Evolutionary conservation across 495 filamentous ascomycete species (phyloP), one percentile per base, ranked within the genome.

Genomic region (Podospora pseudocomata): DNA sequence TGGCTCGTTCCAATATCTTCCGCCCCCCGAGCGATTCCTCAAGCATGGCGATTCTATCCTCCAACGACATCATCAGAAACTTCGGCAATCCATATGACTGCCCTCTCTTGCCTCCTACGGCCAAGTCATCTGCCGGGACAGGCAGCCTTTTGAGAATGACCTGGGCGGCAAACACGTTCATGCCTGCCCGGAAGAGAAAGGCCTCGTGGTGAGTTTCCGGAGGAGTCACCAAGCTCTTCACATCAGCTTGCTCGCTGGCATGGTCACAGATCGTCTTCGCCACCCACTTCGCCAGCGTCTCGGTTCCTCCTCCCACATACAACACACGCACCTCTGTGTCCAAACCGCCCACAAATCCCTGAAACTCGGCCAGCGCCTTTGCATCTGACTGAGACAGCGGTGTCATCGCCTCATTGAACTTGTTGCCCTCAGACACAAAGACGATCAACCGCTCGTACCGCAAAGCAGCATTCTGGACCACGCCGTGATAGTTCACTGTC

Each of bases 121-220:
- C 71, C 4, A 44, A 15, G 20, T 68, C 57, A 2, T 68, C 73
- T n/a, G 73, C 76, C 6, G 79, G 79, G 1, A 74, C 71, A 68
- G 83, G 86, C 13, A 90, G 67, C 55, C 74, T 76, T 16, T 79
- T 80, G 26, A 94, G 78, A 0, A 94, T 78, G 18, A 81, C 84
- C 72, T 94, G 91, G 23, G 93, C 92, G 2, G 91, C 93, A 75
- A 86, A 95, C 4, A 89, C 86, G 80, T 96, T 96, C 78, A 95
- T 77, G 3, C 93, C 93, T 15, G 84, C 84, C n/a, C 82, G 75
- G 26, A 91, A 84, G 18, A 96, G 80, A 71, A 92, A 93, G 13
- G 88, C 34, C 76, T 96, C 93, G 89, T 90, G 92, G 30, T 77
- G 72, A n/a, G 86, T 87, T 71, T 92, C 88, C 3, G 83, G 80